Evolutionary conservation across 495 filamentous ascomycete species (phyloP).

Genomic region (Penicillium cosmopolitanum): DNA sequence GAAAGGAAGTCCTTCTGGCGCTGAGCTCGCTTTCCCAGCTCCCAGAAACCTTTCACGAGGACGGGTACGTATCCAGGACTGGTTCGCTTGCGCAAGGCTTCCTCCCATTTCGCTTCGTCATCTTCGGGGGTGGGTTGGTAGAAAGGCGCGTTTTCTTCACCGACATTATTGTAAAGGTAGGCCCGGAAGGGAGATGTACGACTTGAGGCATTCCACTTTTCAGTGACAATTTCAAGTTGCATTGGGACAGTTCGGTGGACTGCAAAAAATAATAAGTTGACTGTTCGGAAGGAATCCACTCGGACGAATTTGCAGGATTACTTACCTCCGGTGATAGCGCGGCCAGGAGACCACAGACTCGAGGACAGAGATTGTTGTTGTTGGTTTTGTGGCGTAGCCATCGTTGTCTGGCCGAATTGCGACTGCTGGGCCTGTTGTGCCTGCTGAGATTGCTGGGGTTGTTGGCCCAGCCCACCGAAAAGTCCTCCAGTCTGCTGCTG

Average conservation of each 20-base stretch:
- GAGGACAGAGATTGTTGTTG: conserved; percentile 44
- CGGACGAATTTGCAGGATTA: not conserved
- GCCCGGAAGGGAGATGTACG: conserved; percentile 78
- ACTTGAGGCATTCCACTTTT: conserved; percentile 81
- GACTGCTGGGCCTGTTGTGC: conserved; percentile 40
- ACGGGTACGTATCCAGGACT: conserved; percentile 77
- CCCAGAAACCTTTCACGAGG: conserved; percentile 66
- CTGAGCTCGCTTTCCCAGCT: conserved; percentile 75
- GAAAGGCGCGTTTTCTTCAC: conserved; percentile 75
- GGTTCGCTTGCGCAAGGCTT: conserved; percentile 83
- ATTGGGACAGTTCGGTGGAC: conserved; percentile 81
- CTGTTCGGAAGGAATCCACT: not conserved
- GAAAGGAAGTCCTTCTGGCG: conserved; percentile 74
- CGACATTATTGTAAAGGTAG: conserved; percentile 94
- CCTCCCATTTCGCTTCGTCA: conserved; percentile 87
- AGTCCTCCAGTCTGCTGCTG: conserved; percentile 28
- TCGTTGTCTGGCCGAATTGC: conserved; percentile 36
- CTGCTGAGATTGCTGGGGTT: conserved; percentile 29
- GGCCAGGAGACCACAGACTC: conserved; percentile 54
- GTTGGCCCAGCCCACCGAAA: conserved; percentile 40
- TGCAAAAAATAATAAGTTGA: conserved; percentile 11
- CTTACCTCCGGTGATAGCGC: conserved; percentile 50
- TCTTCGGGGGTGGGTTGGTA: conserved; percentile 78
- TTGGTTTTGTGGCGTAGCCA: conserved; percentile 36
- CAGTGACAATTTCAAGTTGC: conserved; percentile 75